Base-by-base conservation (phyloP, 1,284 basidiomycete species). In the Papiliotrema flavescens region DNA sequence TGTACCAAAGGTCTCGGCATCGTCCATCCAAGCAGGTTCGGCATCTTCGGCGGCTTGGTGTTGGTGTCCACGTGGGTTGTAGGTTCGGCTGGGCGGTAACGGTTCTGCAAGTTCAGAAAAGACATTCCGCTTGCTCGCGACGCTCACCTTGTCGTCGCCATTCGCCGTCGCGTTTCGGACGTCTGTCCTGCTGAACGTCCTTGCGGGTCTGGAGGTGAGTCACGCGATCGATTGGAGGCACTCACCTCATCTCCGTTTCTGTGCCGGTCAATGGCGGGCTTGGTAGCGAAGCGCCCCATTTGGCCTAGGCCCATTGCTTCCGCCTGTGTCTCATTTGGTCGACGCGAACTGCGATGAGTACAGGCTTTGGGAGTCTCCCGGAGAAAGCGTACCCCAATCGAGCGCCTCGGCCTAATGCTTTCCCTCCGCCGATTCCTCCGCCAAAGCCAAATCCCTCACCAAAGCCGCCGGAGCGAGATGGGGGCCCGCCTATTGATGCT, bases 1-100 rank as follows among this genome's bases (percentile, higher is more conserved):
- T 22, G 13, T 14, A 7, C 24, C 24, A 32, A 48, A 48, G 7
- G 60, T 44, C 17, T 47, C 56, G 5, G 47, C 58, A 44, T 75
- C 71, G 47, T 68, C 66, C 70, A 75, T 70, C 73, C 73, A 75
- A 9, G 69, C 70, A 1, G 73, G 73, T 54, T 71, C 65, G n/a
- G 55, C 43, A 8, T 75, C 69, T 32, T 61, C 59, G 6, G 41
- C 47, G 32, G 42, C 49, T 34, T 48, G 51, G 23, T 37, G 58
- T 7, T 37, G 46, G 13, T 48, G 35, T 17, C 20, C 19, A 28
- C 24, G 44, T 19, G 19, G 5, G 6, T 43, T 19, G 24, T 22
- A 23, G 13, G 19, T 19, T 43, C 42, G 42, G 22, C 42, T 39
- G 22, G 48, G 48, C 44, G 28, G 5, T 44, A 26, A 13, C 32